Percentiles rank a stretch among this genome's conserved stretches.
These are phyloP conservation scores for Cladophialophora psammophila DNA, from an alignment of 2,329 filamentous ascomycete genomes.

Conservation along the genomic window DNA sequence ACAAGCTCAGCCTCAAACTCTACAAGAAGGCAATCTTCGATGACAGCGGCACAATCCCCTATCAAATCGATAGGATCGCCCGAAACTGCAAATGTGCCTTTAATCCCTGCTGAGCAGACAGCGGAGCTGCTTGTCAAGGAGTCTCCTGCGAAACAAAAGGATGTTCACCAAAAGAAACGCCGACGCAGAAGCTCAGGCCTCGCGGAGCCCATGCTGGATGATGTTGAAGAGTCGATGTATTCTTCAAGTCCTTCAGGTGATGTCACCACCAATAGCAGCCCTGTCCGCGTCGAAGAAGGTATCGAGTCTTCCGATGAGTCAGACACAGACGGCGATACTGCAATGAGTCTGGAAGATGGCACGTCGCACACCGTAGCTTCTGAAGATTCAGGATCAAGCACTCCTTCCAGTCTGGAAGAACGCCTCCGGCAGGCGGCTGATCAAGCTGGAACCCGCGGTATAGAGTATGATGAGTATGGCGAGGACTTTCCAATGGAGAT, in stretches of 20 bases:
- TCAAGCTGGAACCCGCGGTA: constrained; percentile 75
- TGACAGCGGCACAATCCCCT: constrained; percentile 49
- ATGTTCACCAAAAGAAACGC: constrained; percentile 62
- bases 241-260: constrained; percentile 72
- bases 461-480: constrained; percentile 66
- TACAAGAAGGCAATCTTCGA: constrained; percentile 74
- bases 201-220: constrained; percentile 54
- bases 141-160: constrained; percentile 70
- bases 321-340: constrained; percentile 74
- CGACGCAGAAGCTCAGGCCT: constrained; percentile 68
- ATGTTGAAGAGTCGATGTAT: constrained; percentile 62
- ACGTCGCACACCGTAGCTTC: constrained; percentile 73
- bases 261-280: constrained; percentile 49
- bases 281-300: constrained; percentile 55
- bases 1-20: constrained; percentile 76
- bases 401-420: constrained; percentile 77
- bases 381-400: constrained; percentile 63
- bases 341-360: constrained; percentile 82
- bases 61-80: constrained; percentile 24
- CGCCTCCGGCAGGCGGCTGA: constrained; percentile 77
- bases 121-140: constrained; percentile 65
- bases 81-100: constrained; percentile 59
- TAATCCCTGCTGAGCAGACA: constrained; percentile 67
- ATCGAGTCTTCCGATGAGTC: constrained; percentile 59
- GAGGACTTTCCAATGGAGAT: constrained; percentile 83